Evolutionary conservation across 768 basidiomycete genomes (phyloP), one percentile per base, ranked within the genome.

Genomic region (Xerocomus spinulosus): DNA sequence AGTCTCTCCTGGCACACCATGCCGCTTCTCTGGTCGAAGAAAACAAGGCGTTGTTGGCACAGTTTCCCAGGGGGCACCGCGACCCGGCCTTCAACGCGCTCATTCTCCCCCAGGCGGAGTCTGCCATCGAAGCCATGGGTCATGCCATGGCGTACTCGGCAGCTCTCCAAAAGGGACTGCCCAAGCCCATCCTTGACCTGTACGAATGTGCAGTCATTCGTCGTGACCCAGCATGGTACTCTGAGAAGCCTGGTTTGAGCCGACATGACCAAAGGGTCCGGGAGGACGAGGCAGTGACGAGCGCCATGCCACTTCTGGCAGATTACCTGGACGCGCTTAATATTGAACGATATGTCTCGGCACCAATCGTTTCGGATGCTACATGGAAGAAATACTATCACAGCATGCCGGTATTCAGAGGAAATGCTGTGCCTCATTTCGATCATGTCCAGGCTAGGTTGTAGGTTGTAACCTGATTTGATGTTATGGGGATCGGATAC

Each of bases 141-240:
- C 79, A 83, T 56, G 76, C 80, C 14, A 67, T 80, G 34, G 79
- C 82, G 3, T 82, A 82, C 57, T 76, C 79, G 6, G 76, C 77
- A 15, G 81, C 73, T 15, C 48, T 74, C 36, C 64, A 67, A 28
- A 66, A 68, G 12, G 70, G 68, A 4, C 57, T 82, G 24, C 74
- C 76, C 3, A 64, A 69, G 53, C 69, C 72, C 15, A 69, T 85
- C 24, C 66, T 83, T 26, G 78, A 81, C 46, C 59, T 83, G 8
- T 84, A 79, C 58, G 79, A 77, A 56, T 73, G 72, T 44, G 70
- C 73, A 5, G 71, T 75, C 30, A 73, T 82, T 44, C 69, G 75
- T 47, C 72, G 72, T 51, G 80, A 82, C 52, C 66, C 77, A 33
- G 77, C 79, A 7, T 83, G 81, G 81, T 81, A 81, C 57, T 70